Percentiles rank a stretch among this genome's conserved stretches.
These are phyloP conservation scores for Scutellaria galericulata DNA, from an alignment of 257 asterid genomes.

Conservation along the genomic window DNA sequence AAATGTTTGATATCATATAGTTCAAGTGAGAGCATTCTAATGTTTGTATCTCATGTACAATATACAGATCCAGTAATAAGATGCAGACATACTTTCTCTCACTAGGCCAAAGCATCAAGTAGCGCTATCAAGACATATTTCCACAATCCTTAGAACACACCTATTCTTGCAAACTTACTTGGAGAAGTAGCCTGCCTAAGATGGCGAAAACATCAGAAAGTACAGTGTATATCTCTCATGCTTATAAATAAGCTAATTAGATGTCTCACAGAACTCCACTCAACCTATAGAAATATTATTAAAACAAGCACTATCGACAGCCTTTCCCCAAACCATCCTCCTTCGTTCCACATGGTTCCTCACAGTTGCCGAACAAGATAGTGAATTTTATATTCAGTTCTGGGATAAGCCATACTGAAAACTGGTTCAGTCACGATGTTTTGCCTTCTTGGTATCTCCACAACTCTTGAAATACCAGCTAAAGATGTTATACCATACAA, in stretches of 20 bases:
- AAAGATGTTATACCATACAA: slow-evolving; percentile 3
- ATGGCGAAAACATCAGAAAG: slow-evolving; percentile 18
- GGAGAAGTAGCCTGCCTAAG: slow-evolving; percentile 11
- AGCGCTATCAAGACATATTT: neutral
- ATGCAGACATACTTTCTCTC: slow-evolving; percentile 20
- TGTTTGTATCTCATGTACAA: neutral
- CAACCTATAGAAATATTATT: slow-evolving; percentile 1
- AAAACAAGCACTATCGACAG: neutral
- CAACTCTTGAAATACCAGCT: slow-evolving; percentile 10
- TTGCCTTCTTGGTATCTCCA: slow-evolving; percentile 9
- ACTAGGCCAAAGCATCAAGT: slow-evolving; percentile 9
- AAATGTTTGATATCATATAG: neutral
- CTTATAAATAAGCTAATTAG: slow-evolving; percentile 8
- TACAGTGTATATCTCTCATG: neutral
- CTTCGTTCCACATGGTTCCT: neutral
- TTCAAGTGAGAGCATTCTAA: neutral
- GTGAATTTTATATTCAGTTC: neutral
- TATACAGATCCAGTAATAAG: slow-evolving; percentile 17
- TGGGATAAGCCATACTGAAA: neutral
- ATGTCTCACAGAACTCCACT: slow-evolving; percentile 6
- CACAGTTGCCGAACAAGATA: neutral
- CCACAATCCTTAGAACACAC: slow-evolving; percentile 7
- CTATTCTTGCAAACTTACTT: neutral
- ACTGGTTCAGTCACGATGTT: neutral
- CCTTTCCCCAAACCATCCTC: neutral